phyloP scores from a whole-genome alignment of 2,329 filamentous ascomycete species.

The Exophiala mesophila region DNA sequence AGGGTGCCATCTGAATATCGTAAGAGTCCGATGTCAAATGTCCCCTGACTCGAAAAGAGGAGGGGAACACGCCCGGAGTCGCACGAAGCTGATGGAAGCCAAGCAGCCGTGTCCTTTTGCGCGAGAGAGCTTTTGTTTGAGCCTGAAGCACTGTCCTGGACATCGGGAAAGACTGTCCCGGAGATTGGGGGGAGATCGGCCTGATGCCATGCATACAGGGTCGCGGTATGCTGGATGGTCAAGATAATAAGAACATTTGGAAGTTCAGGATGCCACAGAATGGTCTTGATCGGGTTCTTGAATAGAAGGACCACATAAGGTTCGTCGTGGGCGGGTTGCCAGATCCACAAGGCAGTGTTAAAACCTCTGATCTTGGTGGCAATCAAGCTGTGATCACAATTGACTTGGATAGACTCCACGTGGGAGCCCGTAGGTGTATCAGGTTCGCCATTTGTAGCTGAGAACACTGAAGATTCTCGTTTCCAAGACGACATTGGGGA shows the following conservation, averaged over 20 bases:
- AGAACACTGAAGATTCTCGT: slow-evolving; percentile 16
- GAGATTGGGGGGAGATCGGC: slow-evolving; percentile 7
- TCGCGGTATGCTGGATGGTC: slow-evolving; percentile 12
- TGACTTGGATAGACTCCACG: slow-evolving; percentile 14
- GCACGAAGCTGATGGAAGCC: slow-evolving; percentile 6
- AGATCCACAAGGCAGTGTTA: slow-evolving; percentile 19
- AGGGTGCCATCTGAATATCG: not conserved
- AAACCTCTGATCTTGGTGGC: slow-evolving; percentile 15
- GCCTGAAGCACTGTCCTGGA: slow-evolving; percentile 5
- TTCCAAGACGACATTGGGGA: slow-evolving; percentile 8
- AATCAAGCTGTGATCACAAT: slow-evolving; percentile 13
- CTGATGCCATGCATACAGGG: slow-evolving; percentile 19
- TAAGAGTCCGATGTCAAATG: slow-evolving; percentile 1
- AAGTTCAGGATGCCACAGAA: slow-evolving; percentile 18
- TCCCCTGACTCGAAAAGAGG: not conserved
- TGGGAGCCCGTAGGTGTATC: slow-evolving; percentile 4
- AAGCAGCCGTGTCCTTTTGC: slow-evolving; percentile 12
- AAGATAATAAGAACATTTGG: slow-evolving; percentile 18
- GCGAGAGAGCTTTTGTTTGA: not conserved
- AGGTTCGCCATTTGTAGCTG: slow-evolving; percentile 1
- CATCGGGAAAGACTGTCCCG: not conserved
- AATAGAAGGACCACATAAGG: slow-evolving; percentile 16
- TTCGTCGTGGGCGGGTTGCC: slow-evolving; percentile 9
- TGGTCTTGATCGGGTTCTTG: slow-evolving; percentile 13
- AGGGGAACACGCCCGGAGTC: slow-evolving; percentile 2